phyloP scores from a whole-genome alignment of 495 filamentous ascomycete genomes.

The Podospora anserina region DNA sequence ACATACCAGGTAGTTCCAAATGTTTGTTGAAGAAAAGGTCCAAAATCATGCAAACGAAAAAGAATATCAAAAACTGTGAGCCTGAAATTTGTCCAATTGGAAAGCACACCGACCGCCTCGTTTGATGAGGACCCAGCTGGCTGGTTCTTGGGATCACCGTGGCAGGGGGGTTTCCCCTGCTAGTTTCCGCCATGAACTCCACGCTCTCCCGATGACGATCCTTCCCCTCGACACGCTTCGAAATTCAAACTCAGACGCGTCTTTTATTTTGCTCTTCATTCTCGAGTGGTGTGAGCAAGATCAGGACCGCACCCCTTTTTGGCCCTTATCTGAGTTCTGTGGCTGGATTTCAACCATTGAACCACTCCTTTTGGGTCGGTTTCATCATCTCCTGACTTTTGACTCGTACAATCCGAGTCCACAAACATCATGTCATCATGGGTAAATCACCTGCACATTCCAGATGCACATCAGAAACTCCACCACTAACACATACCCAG shows the following conservation, averaged over 20 bases:
- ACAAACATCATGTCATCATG: not conserved
- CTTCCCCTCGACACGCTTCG: not conserved
- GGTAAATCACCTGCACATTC: not conserved
- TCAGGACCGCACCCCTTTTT: not conserved
- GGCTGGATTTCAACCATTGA: not conserved
- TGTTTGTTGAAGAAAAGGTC: too few relatives aligned
- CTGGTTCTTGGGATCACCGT: not conserved
- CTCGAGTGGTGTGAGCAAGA: not conserved
- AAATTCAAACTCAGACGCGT: not conserved
- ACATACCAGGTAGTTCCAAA: too few relatives aligned
- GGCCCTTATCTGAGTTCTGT: not conserved
- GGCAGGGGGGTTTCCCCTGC: conserved; percentile 2
- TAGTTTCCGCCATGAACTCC: not conserved
- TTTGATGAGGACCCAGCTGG: conserved; percentile 4
- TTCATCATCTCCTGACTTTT: not conserved
- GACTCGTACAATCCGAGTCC: not conserved
- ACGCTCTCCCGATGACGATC: conserved; percentile 2
- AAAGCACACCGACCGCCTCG: not conserved
- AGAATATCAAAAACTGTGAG: not conserved
- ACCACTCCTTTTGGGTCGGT: not conserved
- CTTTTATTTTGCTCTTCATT: not conserved
- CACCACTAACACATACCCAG: not conserved
- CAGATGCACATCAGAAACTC: not conserved
- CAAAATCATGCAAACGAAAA: not conserved
- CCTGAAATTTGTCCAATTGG: not conserved